Evolutionary conservation across 2,329 filamentous ascomycete species (phyloP).

Genomic region (Cladosporium sp.): DNA sequence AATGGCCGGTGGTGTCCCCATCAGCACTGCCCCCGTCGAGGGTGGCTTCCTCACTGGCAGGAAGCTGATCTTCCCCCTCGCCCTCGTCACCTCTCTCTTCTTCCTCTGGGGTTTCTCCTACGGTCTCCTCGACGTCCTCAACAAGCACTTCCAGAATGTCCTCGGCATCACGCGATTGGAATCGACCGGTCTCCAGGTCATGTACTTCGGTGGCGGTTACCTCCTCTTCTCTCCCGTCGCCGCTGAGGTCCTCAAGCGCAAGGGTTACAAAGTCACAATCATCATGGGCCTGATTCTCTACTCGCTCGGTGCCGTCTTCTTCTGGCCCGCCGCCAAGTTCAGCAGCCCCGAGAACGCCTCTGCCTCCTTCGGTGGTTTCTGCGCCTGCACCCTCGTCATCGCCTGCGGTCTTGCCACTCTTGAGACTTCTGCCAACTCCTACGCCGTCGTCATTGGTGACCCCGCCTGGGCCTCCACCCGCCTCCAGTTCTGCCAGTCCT

Average conservation of each 20-base stretch:
- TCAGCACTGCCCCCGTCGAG: slow-evolving; percentile 31
- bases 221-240: slow-evolving; percentile 38
- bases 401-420: slow-evolving; percentile 36
- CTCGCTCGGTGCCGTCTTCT: slow-evolving; percentile 33
- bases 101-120: slow-evolving; percentile 39
- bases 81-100: slow-evolving; percentile 43
- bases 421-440: slow-evolving; percentile 35
- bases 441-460: slow-evolving; percentile 35
- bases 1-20: slow-evolving; percentile 37
- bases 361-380: slow-evolving; percentile 34
- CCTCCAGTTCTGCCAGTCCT: slow-evolving; percentile 36
- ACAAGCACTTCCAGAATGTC: slow-evolving; percentile 33
- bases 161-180: slow-evolving; percentile 36
- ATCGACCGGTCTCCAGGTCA: slow-evolving; percentile 38
- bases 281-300: slow-evolving; percentile 35
- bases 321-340: slow-evolving; percentile 35
- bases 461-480: slow-evolving; percentile 31
- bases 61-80: slow-evolving; percentile 44
- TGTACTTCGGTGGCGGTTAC: slow-evolving; percentile 39
- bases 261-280: slow-evolving; percentile 42
- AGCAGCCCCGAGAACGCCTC: slow-evolving; percentile 22
- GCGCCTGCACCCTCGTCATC: slow-evolving; percentile 34
- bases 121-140: slow-evolving; percentile 31
- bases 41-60: slow-evolving; percentile 39
- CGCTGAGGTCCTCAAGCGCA: slow-evolving; percentile 38